Base-by-base conservation (phyloP, 2,329 filamentous ascomycete species). In the Aspergillus hiratsukae region DNA sequence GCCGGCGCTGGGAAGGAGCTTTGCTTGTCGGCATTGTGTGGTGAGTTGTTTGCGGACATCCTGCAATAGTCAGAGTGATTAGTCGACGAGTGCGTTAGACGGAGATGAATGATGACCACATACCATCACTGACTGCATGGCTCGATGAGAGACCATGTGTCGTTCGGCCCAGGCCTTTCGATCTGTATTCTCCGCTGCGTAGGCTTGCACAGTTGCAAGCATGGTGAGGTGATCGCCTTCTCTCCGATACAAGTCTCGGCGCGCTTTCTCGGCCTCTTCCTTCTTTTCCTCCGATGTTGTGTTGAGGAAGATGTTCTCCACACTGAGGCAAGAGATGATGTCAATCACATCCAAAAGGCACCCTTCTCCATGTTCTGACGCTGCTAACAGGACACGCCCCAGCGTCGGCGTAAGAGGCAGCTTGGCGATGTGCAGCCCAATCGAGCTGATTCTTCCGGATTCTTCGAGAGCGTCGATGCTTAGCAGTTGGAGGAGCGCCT, bases 321-420 rank as follows among this genome's bases (percentile, higher is more conserved):
- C 83, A 58, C 81, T 85, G n/a, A 87, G 76, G 48, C 81, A 83
- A 0, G 85, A 82, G 51, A 87, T 89, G 54, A 97, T 87, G 66
- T 97, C 94, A 60, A 99, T 93, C 3, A 86, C 87, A 63, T 96
- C 91, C 0, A 87, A 73, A 1, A 97, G 76, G 64, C 91, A 95
- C 63, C 89, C 84, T 50, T 83, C 83, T 45, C 87, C 83, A 0
- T 87, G 82, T 6, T 83, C 82, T 0, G 87, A 85, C 0, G 92
- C 90, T 45, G 91, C 90, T 19, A 99, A 79, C 0, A 99, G 79
- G 1, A 96, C 91, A 1, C 91, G 85, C 0, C 88, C 91, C 8
- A 95, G 84, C 0, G 88, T 83, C 0, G 91, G 91, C 0, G 91
- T 87, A 1, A 99, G 81, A 0, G 94, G 94, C 23, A 97, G 85